Conservation (phyloP, 2,329 filamentous ascomycete genomes). For the Chaetomiaceae sp. region DNA sequence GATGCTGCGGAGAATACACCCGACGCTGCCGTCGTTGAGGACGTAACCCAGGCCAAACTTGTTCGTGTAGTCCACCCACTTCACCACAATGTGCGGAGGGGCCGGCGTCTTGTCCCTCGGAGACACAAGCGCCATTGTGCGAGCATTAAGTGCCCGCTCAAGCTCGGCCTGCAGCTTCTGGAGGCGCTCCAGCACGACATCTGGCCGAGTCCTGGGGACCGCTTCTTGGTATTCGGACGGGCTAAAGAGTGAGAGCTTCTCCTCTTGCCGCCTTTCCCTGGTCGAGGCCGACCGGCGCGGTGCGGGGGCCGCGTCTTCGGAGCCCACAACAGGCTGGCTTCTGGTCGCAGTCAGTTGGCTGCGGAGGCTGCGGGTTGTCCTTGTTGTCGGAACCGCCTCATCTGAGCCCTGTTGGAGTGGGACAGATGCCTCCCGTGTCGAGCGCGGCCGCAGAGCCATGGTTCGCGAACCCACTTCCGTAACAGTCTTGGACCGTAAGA, state of each 20-base stretch:
- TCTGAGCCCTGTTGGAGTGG: conserved; percentile 16
- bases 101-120: conserved; percentile 50
- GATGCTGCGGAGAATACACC: conserved; percentile 60
- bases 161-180: conserved; percentile 55
- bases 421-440: conserved; percentile 20
- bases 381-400: conserved; percentile 12
- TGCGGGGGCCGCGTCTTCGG: conserved; percentile 22
- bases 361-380: conserved; percentile 20
- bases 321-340: conserved; percentile 1
- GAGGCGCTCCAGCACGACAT: conserved; percentile 52
- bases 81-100: conserved; percentile 61
- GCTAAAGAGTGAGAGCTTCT: conserved; percentile 50
- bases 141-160: conserved; percentile 58
- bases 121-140: conserved; percentile 56
- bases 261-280: conserved; percentile 19
- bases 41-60: conserved; percentile 83
- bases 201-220: conserved; percentile 52
- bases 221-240: conserved; percentile 46
- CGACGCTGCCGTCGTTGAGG: conserved; percentile 74
- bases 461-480: conserved; percentile 30
- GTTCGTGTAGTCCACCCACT: conserved; percentile 87
- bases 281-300: conserved; percentile 11
- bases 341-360: conserved; percentile 20
- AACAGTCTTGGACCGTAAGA: conserved; percentile 31
- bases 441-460: conserved; percentile 12